Percentiles rank a stretch among this genome's conserved stretches.
phyloP scores from a whole-genome alignment of 2,329 filamentous ascomycete species.

The Penicillium sp. region DNA sequence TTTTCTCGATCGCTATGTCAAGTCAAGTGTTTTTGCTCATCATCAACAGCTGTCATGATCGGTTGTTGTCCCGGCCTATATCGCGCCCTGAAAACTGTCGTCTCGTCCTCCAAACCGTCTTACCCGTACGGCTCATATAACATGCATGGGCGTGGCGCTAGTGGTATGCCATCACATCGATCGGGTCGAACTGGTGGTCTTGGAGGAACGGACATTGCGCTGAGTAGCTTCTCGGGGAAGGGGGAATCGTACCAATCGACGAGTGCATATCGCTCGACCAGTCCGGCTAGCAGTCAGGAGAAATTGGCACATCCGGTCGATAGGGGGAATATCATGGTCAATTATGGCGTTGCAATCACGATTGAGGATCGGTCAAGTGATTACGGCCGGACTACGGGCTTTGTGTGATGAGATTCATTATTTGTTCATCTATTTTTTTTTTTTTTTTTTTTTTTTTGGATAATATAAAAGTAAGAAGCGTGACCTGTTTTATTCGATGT shows the following conservation, averaged over 20 bases:
- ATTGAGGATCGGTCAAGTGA: conserved; percentile 26
- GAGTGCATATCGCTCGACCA: conserved; percentile 8
- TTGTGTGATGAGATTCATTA: neutral
- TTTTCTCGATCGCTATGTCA: no score
- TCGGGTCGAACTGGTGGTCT: neutral
- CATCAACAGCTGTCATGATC: conserved; percentile 22
- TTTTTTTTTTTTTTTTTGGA: no score
- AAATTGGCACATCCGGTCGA: conserved; percentile 9
- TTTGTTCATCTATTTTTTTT: neutral
- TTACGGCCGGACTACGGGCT: neutral
- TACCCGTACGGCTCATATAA: conserved; percentile 14
- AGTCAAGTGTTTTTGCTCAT: neutral
- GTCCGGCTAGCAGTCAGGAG: conserved; percentile 18
- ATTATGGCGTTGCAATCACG: conserved; percentile 14
- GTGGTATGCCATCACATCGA: conserved; percentile 6
- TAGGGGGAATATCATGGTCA: conserved; percentile 14
- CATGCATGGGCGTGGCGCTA: neutral
- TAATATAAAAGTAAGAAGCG: no score
- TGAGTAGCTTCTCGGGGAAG: conserved; percentile 4
- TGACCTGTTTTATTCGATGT: no score
- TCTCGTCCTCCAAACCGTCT: conserved; percentile 10
- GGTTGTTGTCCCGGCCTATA: conserved; percentile 22
- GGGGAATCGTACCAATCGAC: conserved; percentile 6
- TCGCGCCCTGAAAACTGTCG: conserved; percentile 13
- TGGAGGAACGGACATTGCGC: neutral